Conservation (phyloP, 352 stramenopile species). For the Phytopythium chamaehyphon region DNA sequence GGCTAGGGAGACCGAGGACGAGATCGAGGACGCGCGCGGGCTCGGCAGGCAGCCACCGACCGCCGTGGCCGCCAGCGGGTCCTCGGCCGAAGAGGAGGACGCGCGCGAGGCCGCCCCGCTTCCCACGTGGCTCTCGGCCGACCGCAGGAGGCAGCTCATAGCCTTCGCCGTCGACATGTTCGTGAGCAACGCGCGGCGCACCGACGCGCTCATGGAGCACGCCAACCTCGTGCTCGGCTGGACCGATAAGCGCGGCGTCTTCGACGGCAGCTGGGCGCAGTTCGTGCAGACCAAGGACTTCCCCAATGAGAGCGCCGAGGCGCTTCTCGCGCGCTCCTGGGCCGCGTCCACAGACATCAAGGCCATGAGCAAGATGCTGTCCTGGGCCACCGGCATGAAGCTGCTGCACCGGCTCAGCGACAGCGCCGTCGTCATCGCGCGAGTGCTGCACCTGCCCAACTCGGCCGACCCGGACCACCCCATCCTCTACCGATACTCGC, state of each 20-base stretch:
- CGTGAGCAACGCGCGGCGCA: slow-evolving; percentile 15
- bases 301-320: slow-evolving; percentile 15
- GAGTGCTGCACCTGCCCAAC: slow-evolving; percentile 24
- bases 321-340: slow-evolving; percentile 33
- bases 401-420: slow-evolving; percentile 23
- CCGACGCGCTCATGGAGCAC: slow-evolving; percentile 8
- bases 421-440: slow-evolving; percentile 20
- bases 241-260: slow-evolving; percentile 30
- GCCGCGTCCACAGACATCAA: slow-evolving; percentile 21
- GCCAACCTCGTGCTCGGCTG: slow-evolving; percentile 38
- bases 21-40: slow-evolving; percentile 8
- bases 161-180: slow-evolving; percentile 19
- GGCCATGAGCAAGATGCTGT: slow-evolving; percentile 22
- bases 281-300: slow-evolving; percentile 51
- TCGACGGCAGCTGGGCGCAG: slow-evolving; percentile 31
- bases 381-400: slow-evolving; percentile 30
- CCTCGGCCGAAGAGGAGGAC: slow-evolving; percentile 6
- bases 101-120: slow-evolving; percentile 3
- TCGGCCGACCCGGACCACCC: slow-evolving; percentile 19
- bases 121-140: slow-evolving; percentile 13
- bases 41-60: not conserved
- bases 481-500: slow-evolving; percentile 23
- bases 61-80: not conserved
- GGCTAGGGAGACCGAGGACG: slow-evolving; percentile 15
- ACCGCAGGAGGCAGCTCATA: slow-evolving; percentile 11